A percentile compares a stretch with the other conserved stretches of the same genome.
These are phyloP conservation scores for Phialophora macrospora DNA, from an alignment of 2,329 filamentous ascomycete genomes.

Conservation along the genomic window DNA sequence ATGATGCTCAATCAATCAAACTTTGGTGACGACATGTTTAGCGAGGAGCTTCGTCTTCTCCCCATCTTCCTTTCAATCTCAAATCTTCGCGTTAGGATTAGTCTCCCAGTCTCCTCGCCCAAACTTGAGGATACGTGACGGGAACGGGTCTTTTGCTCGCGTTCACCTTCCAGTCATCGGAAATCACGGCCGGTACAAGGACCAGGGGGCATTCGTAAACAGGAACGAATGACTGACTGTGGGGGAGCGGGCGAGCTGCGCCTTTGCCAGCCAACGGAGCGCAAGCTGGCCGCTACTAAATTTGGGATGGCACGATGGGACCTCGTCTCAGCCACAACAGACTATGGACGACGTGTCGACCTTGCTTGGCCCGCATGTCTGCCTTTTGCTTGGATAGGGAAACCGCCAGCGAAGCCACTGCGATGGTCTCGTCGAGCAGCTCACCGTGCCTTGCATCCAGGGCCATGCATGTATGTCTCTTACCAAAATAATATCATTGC, in stretches of 20 bases:
- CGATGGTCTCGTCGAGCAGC: constrained; percentile 7
- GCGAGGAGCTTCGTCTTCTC: background rate
- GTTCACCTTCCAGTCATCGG: constrained; percentile 13
- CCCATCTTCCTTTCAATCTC: constrained; percentile 5
- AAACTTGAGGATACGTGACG: background rate
- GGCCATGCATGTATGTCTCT: constrained; percentile 15
- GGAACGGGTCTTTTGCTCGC: background rate
- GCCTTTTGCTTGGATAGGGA: background rate
- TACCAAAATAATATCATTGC: background rate
- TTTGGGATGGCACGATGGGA: constrained; percentile 13
- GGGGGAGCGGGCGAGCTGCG: background rate
- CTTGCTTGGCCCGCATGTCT: background rate
- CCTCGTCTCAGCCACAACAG: constrained; percentile 22
- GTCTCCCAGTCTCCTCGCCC: background rate
- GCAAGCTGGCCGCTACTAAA: constrained; percentile 14
- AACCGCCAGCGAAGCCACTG: background rate
- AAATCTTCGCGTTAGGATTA: background rate
- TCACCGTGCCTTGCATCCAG: background rate
- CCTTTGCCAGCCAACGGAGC: constrained; percentile 1
- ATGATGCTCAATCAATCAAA: constrained; percentile 1
- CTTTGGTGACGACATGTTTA: background rate
- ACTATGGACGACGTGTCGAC: background rate
- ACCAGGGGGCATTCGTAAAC: constrained; percentile 11
- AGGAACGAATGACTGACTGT: constrained; percentile 1
- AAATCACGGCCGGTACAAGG: constrained; percentile 12